phyloP scores from a whole-genome alignment of 805 yeast species.

The Hyphopichia homilentoma region DNA sequence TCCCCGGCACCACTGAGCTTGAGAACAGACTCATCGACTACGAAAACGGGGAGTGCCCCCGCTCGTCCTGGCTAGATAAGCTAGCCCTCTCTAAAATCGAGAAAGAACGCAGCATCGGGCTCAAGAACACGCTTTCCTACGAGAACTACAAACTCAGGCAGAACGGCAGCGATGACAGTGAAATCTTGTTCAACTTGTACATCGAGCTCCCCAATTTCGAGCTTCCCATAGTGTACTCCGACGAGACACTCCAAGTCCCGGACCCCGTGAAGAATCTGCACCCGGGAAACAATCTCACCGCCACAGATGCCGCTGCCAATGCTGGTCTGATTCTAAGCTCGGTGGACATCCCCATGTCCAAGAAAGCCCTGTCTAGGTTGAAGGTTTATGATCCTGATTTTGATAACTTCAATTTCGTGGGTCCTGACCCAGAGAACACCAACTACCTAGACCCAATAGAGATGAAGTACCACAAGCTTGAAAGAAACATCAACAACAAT shows the following conservation, averaged over 20 bases:
- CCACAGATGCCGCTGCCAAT: constrained; percentile 12
- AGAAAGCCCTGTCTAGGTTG: neutral
- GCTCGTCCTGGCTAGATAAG: constrained; percentile 72
- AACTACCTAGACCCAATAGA: constrained; percentile 71
- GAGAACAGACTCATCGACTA: constrained; percentile 57
- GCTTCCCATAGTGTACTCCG: constrained; percentile 41
- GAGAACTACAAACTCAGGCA: constrained; percentile 1
- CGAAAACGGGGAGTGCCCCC: constrained; percentile 62
- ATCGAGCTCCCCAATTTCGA: constrained; percentile 43
- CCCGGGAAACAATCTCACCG: neutral
- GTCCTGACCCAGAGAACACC: constrained; percentile 15
- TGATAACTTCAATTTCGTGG: constrained; percentile 6
- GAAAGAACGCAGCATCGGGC: constrained; percentile 15
- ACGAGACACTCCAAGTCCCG: constrained; percentile 17
- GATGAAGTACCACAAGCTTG: constrained; percentile 76
- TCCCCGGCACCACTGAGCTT: constrained; percentile 24
- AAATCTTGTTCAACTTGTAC: constrained; percentile 21
- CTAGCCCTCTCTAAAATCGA: constrained; percentile 56
- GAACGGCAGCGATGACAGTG: constrained; percentile 3
- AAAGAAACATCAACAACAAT: constrained; percentile 72
- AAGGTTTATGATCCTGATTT: constrained; percentile 47
- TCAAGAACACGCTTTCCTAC: neutral
- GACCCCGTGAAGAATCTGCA: neutral
- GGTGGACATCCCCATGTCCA: constrained; percentile 26
- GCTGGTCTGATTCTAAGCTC: constrained; percentile 33